Evolutionary conservation across 2,329 filamentous ascomycete species (phyloP).

Genomic region (Rhynchosporium agropyri): DNA sequence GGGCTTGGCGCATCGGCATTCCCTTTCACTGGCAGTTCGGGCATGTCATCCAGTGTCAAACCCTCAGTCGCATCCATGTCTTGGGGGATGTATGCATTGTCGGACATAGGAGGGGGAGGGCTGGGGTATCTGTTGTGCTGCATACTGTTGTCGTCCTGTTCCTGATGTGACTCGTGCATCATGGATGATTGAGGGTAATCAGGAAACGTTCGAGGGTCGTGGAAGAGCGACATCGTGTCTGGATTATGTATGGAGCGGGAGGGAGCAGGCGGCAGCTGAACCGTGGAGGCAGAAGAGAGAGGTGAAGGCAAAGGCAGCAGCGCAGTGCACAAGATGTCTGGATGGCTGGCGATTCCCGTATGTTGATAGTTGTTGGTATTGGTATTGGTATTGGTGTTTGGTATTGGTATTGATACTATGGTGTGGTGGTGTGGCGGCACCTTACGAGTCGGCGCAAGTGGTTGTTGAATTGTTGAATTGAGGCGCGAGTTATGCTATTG

Average conservation of each 20-base stretch:
- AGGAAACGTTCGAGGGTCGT: conserved; percentile 37
- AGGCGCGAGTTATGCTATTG: background rate
- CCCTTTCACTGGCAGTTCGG: conserved; percentile 38
- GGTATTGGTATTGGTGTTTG: conserved; percentile 27
- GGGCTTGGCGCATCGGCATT: conserved; percentile 39
- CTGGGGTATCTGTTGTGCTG: conserved; percentile 41
- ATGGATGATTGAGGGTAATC: conserved; percentile 36
- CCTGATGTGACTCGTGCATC: conserved; percentile 39
- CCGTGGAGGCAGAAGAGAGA: conserved; percentile 8
- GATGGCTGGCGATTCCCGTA: background rate
- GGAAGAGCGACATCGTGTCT: conserved; percentile 37
- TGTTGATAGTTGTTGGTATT: background rate
- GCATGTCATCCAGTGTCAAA: conserved; percentile 35
- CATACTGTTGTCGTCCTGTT: conserved; percentile 36
- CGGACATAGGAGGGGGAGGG: conserved; percentile 37
- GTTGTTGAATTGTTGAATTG: background rate
- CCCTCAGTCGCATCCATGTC: conserved; percentile 30
- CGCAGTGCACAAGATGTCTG: background rate
- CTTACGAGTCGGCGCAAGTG: background rate
- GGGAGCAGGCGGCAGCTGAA: conserved; percentile 2
- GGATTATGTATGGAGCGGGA: background rate
- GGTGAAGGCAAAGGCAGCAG: conserved; percentile 18
- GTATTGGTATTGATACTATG: no score
- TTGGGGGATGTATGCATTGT: conserved; percentile 39
- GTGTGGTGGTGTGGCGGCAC: background rate